phyloP scores from a whole-genome alignment of 441 rosid species.

The Melastoma candidum region DNA sequence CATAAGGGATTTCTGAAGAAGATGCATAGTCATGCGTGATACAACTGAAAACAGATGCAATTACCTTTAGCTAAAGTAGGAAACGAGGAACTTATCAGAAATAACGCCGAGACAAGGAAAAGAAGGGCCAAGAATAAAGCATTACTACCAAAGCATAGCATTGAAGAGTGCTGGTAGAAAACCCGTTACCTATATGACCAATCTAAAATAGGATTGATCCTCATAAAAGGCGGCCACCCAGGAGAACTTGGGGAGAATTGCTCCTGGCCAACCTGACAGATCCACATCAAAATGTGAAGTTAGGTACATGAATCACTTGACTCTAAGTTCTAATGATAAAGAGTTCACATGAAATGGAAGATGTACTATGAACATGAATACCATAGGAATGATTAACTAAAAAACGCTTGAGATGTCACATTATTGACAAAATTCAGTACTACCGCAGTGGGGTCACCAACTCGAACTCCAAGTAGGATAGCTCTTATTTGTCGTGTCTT shows the following conservation, averaged over 20 bases:
- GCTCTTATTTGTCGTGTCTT: conserved; percentile 81
- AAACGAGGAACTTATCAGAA: too few relatives aligned
- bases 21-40: too few relatives aligned
- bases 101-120: too few relatives aligned
- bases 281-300: background rate
- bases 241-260: conserved; percentile 99
- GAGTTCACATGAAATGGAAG: background rate
- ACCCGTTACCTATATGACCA: conserved; percentile 84
- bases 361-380: background rate
- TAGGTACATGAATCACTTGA: conserved; percentile 9
- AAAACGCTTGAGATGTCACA: background rate
- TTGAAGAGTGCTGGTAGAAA: too few relatives aligned
- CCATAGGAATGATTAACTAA: background rate
- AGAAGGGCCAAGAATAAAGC: background rate
- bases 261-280: conserved; percentile 86
- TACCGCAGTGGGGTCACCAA: conserved; percentile 99
- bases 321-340: background rate
- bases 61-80: too few relatives aligned
- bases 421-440: background rate
- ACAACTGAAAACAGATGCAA: too few relatives aligned
- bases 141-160: background rate
- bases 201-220: conserved; percentile 99
- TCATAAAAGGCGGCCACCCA: conserved; percentile 99
- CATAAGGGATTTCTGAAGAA: too few relatives aligned
- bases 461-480: conserved; percentile 95